Base-by-base conservation (phyloP, 768 basidiomycete genomes). In the Crassisporium funariophilum region DNA sequence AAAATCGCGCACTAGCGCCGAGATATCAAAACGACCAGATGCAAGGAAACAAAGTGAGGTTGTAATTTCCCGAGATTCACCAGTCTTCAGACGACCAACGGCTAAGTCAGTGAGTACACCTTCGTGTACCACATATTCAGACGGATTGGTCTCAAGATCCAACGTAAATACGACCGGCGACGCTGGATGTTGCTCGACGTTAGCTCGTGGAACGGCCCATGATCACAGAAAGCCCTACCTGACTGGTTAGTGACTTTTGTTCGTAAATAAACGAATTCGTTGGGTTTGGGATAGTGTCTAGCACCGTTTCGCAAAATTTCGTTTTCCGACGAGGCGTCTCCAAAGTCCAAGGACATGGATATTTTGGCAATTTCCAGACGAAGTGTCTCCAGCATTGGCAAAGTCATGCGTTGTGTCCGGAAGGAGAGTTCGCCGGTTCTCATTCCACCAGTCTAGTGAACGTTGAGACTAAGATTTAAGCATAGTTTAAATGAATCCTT, bases 381-480 rank as follows among this genome's bases (percentile, higher is more conserved):
- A 31, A 97, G 66, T 17, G 80, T 77, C 41, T 91, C 83, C 12
- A 97, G 70, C 88, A 97, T 93, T 0, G 79, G 80, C 38, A 80
- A 59, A 3, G 90, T 84, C 69, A 98, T 77, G 12, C 84, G 72
- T 51, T 95, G 89, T 35, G 80, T 76, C 45, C 95, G 76, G 23
- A 98, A 71, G 6, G 84, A 86, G 25, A 98, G 69, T 47, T 82
- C 78, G 4, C 95, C 95, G 3, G 73, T 71, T 15, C 95, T 83
- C 25, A 71, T 76, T 2, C 91, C 91, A 21, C 86, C 90, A 37
- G 81, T 84, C 95, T 98, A n/a, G n/a, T 34, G 29, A 17, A 10
- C 44, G 35, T 47, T 34, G 43, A 9, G 55, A 12, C 17, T 11
- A 38, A 45, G 35, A 53, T 3, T n/a, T 6, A 16, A 13, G 12